Evolutionary conservation across 176 grass and related monocot genomes (phyloP).

Genomic region (Chloris gayana): DNA sequence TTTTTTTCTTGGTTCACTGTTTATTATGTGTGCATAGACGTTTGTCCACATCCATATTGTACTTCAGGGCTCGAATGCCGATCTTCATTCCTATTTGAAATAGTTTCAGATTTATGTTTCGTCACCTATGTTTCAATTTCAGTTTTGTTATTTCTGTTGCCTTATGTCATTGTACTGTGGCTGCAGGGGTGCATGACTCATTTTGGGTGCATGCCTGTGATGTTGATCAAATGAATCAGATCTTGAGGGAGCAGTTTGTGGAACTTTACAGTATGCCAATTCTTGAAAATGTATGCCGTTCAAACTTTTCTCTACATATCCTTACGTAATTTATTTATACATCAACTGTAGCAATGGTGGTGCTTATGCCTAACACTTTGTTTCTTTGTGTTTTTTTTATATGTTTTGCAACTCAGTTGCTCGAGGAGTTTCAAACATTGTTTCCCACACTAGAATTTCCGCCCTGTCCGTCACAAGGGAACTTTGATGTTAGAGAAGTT

Average conservation of each 20-base stretch:
- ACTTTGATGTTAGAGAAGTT: slow-evolving; percentile 79
- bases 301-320: slow-evolving; percentile 14
- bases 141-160: background rate
- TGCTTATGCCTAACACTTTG: slow-evolving; percentile 5
- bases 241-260: slow-evolving; percentile 94
- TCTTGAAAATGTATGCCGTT: slow-evolving; percentile 77
- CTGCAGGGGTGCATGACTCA: slow-evolving; percentile 91
- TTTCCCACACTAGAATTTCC: slow-evolving; percentile 76
- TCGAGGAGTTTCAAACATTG: slow-evolving; percentile 68
- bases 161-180: slow-evolving; percentile 18
- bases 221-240: slow-evolving; percentile 90
- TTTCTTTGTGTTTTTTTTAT: slow-evolving; percentile 30
- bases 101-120: slow-evolving; percentile 9
- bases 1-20: no score
- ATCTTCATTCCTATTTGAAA: background rate
- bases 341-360: background rate
- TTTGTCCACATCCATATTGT: slow-evolving; percentile 14
- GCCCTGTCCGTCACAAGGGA: slow-evolving; percentile 73
- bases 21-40: background rate
- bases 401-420: slow-evolving; percentile 57
- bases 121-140: background rate
- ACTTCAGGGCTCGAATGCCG: background rate
- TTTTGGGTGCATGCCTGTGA: slow-evolving; percentile 97
- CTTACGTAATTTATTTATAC: background rate
- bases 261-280: slow-evolving; percentile 87